Evolutionary conservation across 2,329 filamentous ascomycete genomes (phyloP).

Genomic region (Colletotrichum filicis): DNA sequence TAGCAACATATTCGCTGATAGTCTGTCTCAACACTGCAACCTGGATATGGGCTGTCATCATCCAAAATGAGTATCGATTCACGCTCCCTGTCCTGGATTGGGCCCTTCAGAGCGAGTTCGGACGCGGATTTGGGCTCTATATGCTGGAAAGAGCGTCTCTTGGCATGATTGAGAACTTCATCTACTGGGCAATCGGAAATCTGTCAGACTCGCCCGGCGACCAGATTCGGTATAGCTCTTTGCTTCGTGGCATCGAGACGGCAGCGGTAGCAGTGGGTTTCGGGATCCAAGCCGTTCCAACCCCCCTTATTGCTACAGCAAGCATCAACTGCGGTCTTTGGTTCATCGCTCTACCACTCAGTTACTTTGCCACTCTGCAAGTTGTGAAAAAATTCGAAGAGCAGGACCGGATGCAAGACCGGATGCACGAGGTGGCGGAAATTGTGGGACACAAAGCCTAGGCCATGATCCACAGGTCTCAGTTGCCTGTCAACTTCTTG

Average conservation of each 20-base stretch:
- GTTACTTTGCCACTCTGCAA: constrained; percentile 54
- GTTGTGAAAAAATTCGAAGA: constrained; percentile 52
- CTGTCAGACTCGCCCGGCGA: constrained; percentile 55
- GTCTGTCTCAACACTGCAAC: constrained; percentile 53
- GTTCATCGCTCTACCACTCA: constrained; percentile 54
- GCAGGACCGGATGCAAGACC: constrained; percentile 40
- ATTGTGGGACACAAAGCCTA: not conserved
- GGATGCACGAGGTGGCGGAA: not conserved
- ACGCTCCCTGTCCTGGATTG: constrained; percentile 56
- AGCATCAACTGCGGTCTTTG: constrained; percentile 54
- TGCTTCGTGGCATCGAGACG: constrained; percentile 54
- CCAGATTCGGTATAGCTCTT: constrained; percentile 56
- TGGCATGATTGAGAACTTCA: constrained; percentile 55
- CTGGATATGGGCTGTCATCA: constrained; percentile 59
- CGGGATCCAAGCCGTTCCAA: constrained; percentile 56
- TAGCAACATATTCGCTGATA: constrained; percentile 52
- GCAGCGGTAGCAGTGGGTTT: constrained; percentile 54
- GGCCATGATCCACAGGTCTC: not conserved
- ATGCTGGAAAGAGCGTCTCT: constrained; percentile 52
- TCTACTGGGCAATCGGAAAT: constrained; percentile 59
- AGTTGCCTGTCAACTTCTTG: not conserved
- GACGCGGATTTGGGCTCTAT: constrained; percentile 54
- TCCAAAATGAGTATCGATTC: constrained; percentile 58
- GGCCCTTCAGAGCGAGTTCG: constrained; percentile 50
- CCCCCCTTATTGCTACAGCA: constrained; percentile 53